Percentiles rank a stretch among this genome's conserved stretches.
phyloP scores from a whole-genome alignment of 1,284 basidiomycete species.

The Ganoderma lucidum region DNA sequence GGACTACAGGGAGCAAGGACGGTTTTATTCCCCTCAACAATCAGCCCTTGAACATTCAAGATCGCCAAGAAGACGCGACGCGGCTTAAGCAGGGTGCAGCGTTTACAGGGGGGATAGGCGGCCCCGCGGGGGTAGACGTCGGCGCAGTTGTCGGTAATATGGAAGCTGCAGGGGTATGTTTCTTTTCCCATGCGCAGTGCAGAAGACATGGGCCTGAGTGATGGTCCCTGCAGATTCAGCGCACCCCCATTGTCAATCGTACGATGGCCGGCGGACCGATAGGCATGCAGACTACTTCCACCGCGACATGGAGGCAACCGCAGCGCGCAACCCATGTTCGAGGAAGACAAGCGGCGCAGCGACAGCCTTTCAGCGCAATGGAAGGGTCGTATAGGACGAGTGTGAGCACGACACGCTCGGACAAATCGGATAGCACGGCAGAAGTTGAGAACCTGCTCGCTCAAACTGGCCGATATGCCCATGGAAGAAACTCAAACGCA shows the following conservation, averaged over 20 bases:
- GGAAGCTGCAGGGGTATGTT: slow-evolving; percentile 68
- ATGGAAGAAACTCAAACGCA: slow-evolving; percentile 19
- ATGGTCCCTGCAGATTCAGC: slow-evolving; percentile 62
- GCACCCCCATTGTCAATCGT: slow-evolving; percentile 72
- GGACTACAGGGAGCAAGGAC: slow-evolving; percentile 36
- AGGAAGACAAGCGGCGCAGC: slow-evolving; percentile 45
- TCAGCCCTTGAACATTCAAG: slow-evolving; percentile 24
- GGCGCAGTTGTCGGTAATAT: slow-evolving; percentile 71
- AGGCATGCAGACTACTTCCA: slow-evolving; percentile 20
- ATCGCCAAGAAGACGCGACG: slow-evolving; percentile 31
- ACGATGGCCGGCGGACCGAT: slow-evolving; percentile 40
- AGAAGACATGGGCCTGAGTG: not conserved
- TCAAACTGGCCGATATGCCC: slow-evolving; percentile 29
- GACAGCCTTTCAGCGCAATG: slow-evolving; percentile 54
- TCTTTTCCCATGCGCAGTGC: not conserved
- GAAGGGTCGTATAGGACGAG: slow-evolving; percentile 53
- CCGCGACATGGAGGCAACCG: slow-evolving; percentile 40
- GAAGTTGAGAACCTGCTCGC: slow-evolving; percentile 73
- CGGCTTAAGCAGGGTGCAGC: slow-evolving; percentile 30
- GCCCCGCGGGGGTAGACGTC: slow-evolving; percentile 48
- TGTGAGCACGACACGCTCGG: slow-evolving; percentile 52
- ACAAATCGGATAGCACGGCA: slow-evolving; percentile 70
- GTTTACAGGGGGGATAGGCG: slow-evolving; percentile 30
- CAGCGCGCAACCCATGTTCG: slow-evolving; percentile 27
- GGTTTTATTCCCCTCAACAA: slow-evolving; percentile 21